phyloP scores from a whole-genome alignment of 2,329 filamentous ascomycete species.

The Sclerotinia spermophila region DNA sequence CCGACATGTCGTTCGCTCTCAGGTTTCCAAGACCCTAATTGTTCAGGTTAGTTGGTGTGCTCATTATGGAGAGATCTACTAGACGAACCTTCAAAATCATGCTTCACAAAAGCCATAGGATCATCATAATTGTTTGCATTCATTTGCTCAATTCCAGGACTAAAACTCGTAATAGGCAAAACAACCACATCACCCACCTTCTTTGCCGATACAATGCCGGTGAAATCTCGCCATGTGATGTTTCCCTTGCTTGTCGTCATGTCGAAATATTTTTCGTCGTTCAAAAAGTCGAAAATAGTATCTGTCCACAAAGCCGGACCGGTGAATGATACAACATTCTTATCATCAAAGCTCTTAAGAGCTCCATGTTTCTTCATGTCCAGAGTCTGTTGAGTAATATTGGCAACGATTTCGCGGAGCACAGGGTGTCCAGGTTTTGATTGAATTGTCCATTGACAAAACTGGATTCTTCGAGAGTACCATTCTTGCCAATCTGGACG shows the following conservation, averaged over 20 bases:
- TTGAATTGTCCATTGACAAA: slow-evolving; percentile 99
- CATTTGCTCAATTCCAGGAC: slow-evolving; percentile 91
- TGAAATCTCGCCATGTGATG: slow-evolving; percentile 86
- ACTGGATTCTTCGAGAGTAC: slow-evolving; percentile 95
- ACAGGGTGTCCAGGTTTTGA: slow-evolving; percentile 91
- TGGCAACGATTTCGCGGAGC: slow-evolving; percentile 79
- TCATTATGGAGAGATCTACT: background rate
- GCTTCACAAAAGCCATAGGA: slow-evolving; percentile 95
- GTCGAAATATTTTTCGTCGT: slow-evolving; percentile 84
- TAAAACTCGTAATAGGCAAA: slow-evolving; percentile 94
- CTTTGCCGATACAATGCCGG: slow-evolving; percentile 76
- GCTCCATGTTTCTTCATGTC: slow-evolving; percentile 64
- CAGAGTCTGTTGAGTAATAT: slow-evolving; percentile 80
- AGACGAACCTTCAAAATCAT: slow-evolving; percentile 84
- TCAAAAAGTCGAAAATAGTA: slow-evolving; percentile 86
- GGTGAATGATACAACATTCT: slow-evolving; percentile 86
- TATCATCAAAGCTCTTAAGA: slow-evolving; percentile 55
- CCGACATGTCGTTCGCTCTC: slow-evolving; percentile 69
- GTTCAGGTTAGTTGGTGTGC: slow-evolving; percentile 11
- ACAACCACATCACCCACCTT: slow-evolving; percentile 92
- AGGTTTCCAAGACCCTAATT: slow-evolving; percentile 70
- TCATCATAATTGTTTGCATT: slow-evolving; percentile 82
- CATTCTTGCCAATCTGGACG: slow-evolving; percentile 88
- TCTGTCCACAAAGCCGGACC: slow-evolving; percentile 96
- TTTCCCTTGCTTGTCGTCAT: slow-evolving; percentile 63